Evolutionary conservation across 1,139 yeast genomes (phyloP), one percentile per base, ranked within the genome.

Genomic region (Taiozyma sp.): DNA sequence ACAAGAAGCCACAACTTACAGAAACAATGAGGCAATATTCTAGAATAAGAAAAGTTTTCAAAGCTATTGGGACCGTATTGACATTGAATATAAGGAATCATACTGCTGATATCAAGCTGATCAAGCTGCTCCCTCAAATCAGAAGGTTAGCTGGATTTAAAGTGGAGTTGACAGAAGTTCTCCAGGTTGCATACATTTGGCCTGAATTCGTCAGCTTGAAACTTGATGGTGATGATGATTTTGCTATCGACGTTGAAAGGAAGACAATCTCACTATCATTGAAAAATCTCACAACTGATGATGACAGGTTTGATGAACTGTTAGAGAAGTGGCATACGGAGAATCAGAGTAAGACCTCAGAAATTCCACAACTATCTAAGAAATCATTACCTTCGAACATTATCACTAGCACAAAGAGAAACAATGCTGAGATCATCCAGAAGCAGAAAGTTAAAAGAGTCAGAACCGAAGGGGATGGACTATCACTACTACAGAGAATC

Each of bases 401-500:
- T 47, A 38, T 19, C 41, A 22, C 41, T 19, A 13, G 24, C 5
- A 47, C 38, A 41, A 53, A 49, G 39, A 49, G 49, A n/a, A 28
- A 45, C 8, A 48, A 36, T 23, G 23, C 38, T 8, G 53, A 53
- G 22, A 48, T 47, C 7, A 42, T 47, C 6, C 51, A 47, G 41
- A 53, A 50, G 30, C 46, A 44, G 8, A n/a, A 43, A 5, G 45
- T 16, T 14, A 47, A 43, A 42, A 50, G 7, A 43, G 30, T 24
- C 32, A 23, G 23, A 41, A 13, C 16, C 14, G 32, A 41, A 5
- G 47, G 34, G 16, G 40, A 40, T 13, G 79, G 79, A 0, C 55
- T 76, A 12, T 67, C 78, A 1, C 59, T 78, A 8, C 58, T 78
- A 3, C 80, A 78, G 51, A 59, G 82, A 48, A 74, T 76, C 43